Evolutionary conservation across 2,329 filamentous ascomycete genomes (phyloP).

Genomic region (Beauveria sp.): DNA sequence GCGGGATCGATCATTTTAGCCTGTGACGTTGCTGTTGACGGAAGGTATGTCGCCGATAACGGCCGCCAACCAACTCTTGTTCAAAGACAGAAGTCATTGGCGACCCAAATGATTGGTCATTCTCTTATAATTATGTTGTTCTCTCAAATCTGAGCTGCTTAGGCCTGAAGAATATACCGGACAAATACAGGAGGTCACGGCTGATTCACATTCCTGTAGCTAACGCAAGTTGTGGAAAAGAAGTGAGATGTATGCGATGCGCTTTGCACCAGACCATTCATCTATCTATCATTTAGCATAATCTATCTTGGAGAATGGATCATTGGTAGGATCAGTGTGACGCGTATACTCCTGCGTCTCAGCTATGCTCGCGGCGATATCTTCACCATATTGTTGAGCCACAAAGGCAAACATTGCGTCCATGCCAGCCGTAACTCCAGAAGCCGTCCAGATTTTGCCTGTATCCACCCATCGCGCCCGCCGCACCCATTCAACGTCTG

Average conservation of each 20-base stretch:
- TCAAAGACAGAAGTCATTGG: too few relatives aligned
- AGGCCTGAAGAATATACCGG: too few relatives aligned
- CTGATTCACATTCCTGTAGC: too few relatives aligned
- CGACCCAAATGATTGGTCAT: too few relatives aligned
- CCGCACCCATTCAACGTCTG: slow-evolving; percentile 41
- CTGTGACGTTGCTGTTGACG: too few relatives aligned
- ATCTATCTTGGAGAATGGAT: not conserved
- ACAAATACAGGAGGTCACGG: too few relatives aligned
- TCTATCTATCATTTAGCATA: not conserved
- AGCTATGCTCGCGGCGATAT: not conserved
- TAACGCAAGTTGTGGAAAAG: too few relatives aligned
- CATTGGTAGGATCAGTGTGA: not conserved
- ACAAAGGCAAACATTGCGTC: slow-evolving; percentile 51
- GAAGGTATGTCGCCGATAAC: too few relatives aligned
- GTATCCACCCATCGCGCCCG: slow-evolving; percentile 51
- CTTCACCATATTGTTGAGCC: slow-evolving; percentile 11
- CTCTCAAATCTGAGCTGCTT: too few relatives aligned
- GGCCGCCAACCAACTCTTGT: too few relatives aligned
- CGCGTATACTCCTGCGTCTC: not conserved
- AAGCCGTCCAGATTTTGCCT: slow-evolving; percentile 51
- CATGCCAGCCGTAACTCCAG: slow-evolving; percentile 53
- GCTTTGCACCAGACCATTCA: not conserved
- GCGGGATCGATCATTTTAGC: too few relatives aligned
- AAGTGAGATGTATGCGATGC: not conserved
- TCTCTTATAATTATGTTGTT: too few relatives aligned